Evolutionary conservation across 164 flowering plant genomes (phyloP).

Genomic region (Vitis labrusca): DNA sequence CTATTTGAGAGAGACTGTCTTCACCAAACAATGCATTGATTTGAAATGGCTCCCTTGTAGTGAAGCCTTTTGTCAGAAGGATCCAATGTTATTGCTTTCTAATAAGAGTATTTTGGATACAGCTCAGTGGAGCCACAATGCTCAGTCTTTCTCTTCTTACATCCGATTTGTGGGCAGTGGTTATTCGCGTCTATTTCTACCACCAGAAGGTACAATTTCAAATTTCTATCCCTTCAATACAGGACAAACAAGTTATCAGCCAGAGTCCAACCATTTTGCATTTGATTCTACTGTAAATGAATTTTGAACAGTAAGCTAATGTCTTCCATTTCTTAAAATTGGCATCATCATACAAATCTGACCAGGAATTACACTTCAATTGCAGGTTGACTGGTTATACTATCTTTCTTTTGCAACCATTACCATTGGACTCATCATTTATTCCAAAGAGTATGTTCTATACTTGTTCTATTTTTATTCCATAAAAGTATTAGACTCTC

Average conservation of each 20-base stretch:
- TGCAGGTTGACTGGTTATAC: constrained; percentile 85
- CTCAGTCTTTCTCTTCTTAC: constrained; percentile 79
- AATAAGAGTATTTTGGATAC: constrained; percentile 12
- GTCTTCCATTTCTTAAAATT: background rate
- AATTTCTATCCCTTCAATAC: no score
- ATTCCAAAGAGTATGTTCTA: constrained; percentile 55
- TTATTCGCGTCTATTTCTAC: constrained; percentile 63
- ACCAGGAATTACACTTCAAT: background rate
- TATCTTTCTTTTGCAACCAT: constrained; percentile 55
- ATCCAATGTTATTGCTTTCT: background rate
- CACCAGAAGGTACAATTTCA: constrained; percentile 51
- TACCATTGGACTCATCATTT: constrained; percentile 61
- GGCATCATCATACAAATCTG: background rate
- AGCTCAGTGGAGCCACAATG: constrained; percentile 70
- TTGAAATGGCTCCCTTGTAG: no score
- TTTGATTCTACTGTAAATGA: no score
- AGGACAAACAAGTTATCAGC: no score
- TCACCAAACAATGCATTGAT: no score
- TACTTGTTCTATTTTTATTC: no score
- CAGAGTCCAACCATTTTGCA: no score
- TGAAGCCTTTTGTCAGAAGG: no score
- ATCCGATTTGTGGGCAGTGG: constrained; percentile 85
- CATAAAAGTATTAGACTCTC: no score
- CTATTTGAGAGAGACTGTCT: no score
- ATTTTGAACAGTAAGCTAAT: background rate